Conservation (phyloP, 1,284 basidiomycete species). For the Ustilago loliicola region DNA sequence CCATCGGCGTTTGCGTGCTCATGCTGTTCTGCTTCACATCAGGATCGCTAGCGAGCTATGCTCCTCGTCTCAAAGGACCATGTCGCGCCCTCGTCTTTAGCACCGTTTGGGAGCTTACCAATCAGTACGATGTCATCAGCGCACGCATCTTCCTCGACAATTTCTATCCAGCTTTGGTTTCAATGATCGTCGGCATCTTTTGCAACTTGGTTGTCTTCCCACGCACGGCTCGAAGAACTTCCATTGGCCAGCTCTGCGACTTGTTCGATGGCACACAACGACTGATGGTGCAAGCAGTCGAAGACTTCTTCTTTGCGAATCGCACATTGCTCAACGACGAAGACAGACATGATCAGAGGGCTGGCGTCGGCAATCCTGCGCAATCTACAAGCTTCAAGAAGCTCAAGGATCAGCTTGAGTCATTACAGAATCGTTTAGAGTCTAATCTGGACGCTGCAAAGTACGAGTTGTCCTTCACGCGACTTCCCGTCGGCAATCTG, state of each 20-base stretch:
- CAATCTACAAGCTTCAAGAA: constrained; percentile 10
- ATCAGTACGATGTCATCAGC: constrained; percentile 39
- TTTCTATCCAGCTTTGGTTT: constrained; percentile 57
- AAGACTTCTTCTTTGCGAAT: constrained; percentile 50
- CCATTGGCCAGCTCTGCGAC: constrained; percentile 30
- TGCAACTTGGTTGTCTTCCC: constrained; percentile 55
- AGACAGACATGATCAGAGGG: background rate
- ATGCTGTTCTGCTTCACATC: constrained; percentile 51
- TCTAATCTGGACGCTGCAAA: constrained; percentile 46
- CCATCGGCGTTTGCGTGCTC: constrained; percentile 53
- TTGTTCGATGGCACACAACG: constrained; percentile 25
- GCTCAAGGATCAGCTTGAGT: constrained; percentile 29
- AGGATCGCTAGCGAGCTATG: constrained; percentile 44
- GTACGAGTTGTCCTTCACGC: constrained; percentile 51
- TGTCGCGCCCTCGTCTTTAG: constrained; percentile 56
- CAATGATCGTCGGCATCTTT: constrained; percentile 49
- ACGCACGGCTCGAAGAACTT: constrained; percentile 40
- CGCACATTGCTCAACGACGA: background rate
- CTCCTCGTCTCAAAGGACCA: constrained; percentile 55
- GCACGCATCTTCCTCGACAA: constrained; percentile 52
- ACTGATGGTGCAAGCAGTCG: constrained; percentile 40
- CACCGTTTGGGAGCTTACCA: constrained; percentile 55
- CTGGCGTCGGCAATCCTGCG: background rate
- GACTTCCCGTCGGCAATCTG: constrained; percentile 43
- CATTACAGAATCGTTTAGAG: constrained; percentile 19